Base-by-base conservation (phyloP, 305 asterid genomes). In the Solanum hybrid region DNA sequence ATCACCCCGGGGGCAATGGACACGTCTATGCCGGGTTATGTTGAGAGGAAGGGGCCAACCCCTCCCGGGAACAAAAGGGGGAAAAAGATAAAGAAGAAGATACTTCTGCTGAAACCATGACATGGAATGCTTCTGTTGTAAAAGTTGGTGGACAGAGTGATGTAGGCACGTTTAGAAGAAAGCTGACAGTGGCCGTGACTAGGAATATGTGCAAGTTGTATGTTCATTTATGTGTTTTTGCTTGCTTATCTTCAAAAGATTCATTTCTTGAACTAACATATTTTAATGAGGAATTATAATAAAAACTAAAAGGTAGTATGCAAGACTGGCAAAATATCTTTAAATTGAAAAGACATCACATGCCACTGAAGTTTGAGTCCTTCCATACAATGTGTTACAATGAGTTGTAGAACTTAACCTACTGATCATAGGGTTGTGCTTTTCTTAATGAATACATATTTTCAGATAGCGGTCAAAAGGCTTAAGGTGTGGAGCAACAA, bases 401-500 rank as follows among this genome's bases (percentile, higher is more conserved):
- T 42, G 64, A 42, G 72, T 20, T 31, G 42, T 84, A 84, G 1
- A 84, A 84, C 42, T 51, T 84, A 1, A 84, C 87, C 75, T 31
- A 17, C 75, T 84, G 87, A 56, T 22, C 1, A 31, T 51, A 76
- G 3, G 32, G 36, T 69, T 32, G 76, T 40, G 22, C 76, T 37
- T 64, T 71, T 10, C 64, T 60, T 89, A 27, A 87, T 46, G 89
- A 7, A 29, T 36, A 12, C 29, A 40, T 69, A 17, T 69, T 89
- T 73, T 89, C 93, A 96, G 98, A 94, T 96, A 90, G 98, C 98
- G 7, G 98, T 94, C 75, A 96, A 96, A 92, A 95, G 98, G 91
- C 89, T 96, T 34, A 96, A 96, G 91, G 95, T 95, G 26, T 95
- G 97, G 97, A 96, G 96, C 82, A 91, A 91, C 93, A 95, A 96